Conservation (phyloP, 768 basidiomycete species). For the Hydnomerulius pinastri region DNA sequence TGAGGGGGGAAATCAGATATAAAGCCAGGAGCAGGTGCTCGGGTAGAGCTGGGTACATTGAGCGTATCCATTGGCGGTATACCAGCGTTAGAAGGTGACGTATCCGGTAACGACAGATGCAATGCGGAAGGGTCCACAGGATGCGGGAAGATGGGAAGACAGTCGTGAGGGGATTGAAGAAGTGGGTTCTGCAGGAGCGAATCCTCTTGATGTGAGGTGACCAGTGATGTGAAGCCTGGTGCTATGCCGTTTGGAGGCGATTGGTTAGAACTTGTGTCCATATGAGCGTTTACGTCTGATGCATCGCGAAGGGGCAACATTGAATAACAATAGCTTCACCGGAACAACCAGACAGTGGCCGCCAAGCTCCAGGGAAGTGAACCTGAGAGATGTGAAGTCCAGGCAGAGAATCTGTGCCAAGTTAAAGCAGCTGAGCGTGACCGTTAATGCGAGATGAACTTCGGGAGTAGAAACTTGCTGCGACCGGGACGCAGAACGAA, state of each 20-base stretch:
- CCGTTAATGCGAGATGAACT: not conserved
- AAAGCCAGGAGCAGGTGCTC: conserved; percentile 37
- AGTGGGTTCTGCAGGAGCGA: conserved; percentile 15
- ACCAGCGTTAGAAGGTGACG: conserved; percentile 34
- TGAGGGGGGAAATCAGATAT: conserved; percentile 43
- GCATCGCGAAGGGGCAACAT: conserved; percentile 22
- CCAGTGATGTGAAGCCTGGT: conserved; percentile 11
- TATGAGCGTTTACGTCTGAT: conserved; percentile 17
- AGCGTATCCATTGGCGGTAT: conserved; percentile 39
- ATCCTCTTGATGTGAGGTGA: conserved; percentile 13
- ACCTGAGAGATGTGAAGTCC: not conserved
- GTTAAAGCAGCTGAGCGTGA: not conserved
- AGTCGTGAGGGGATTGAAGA: conserved; percentile 32
- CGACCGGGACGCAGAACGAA: not conserved
- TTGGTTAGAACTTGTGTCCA: conserved; percentile 20
- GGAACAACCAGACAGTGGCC: conserved; percentile 4
- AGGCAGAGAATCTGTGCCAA: not conserved
- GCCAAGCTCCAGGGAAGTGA: conserved; percentile 2
- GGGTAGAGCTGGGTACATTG: conserved; percentile 8
- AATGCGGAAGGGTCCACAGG: conserved; percentile 34
- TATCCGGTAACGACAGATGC: conserved; percentile 43
- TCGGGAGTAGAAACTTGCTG: not conserved
- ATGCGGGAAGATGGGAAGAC: conserved; percentile 36
- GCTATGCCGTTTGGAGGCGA: conserved; percentile 11
- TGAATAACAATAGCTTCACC: conserved; percentile 8